Base-by-base conservation (phyloP, 345 rosid species). In the Balakata baccata region DNA sequence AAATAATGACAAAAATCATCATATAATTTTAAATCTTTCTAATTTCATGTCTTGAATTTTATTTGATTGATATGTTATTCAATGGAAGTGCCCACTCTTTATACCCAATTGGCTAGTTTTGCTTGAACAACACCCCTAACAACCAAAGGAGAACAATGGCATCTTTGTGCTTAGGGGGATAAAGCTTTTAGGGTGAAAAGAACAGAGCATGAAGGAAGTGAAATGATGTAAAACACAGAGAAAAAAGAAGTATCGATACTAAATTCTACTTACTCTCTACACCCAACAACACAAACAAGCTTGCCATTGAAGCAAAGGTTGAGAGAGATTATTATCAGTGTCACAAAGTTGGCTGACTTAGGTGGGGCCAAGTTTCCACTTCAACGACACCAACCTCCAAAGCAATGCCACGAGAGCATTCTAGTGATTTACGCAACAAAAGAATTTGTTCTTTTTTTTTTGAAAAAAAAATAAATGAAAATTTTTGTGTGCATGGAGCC, bases 361-460 rank as follows among this genome's bases (percentile, higher is more conserved):
- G 38, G 75, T 74, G 85, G 90, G 86, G 63, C 72, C 87, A 71
- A 64, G 61, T 82, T 75, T 83, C 88, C 93, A 86, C 89, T 89
- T 79, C 80, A 74, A 82, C 82, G 69, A 82, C 87, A 83, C 85
- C 85, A 62, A 76, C 46, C 64, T 47, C 81, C 81, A 57, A 47
- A 75, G 73, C 75, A 63, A 43, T 13, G 87, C 79, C 87, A 79
- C 82, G 76, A 79, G 79, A 72, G 58, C 90, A 73, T 56, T 23
- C 79, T 49, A 77, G 77, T 78, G 66, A 73, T 78, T 82, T 72
- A 87, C 85, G 85, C 85, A 82, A 89, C 79, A 58, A 75, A 25
- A 3, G 3, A 3, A 0, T 49, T n/a, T 23, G 6, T 75, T 41
- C 16, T 50, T 64, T 38, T 54, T 43, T 56, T 25, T 46, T 43